Percentiles rank a stretch among this genome's conserved stretches.
Evolutionary conservation across 1,284 basidiomycete genomes (phyloP).

Genomic region (Afroboletus lepidellus): DNA sequence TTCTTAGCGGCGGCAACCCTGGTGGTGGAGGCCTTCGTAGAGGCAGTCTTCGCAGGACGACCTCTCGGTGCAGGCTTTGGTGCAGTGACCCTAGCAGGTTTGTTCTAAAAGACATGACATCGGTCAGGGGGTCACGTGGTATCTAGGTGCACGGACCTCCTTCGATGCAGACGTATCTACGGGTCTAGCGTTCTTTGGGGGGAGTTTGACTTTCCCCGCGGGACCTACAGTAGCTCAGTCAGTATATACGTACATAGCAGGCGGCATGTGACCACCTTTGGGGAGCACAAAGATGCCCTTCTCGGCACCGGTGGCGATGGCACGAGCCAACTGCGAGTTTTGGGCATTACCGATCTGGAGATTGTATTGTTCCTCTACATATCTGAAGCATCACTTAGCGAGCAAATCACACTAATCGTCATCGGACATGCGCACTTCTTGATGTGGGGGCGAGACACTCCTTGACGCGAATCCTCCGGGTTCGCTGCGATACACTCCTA

Average conservation of each 20-base stretch:
- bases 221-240: conserved; percentile 45
- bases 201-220: conserved; percentile 83
- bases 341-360: conserved; percentile 78
- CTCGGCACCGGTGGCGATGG: conserved; percentile 78
- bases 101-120: conserved; percentile 47
- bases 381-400: conserved; percentile 45
- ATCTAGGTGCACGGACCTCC: conserved; percentile 51
- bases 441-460: conserved; percentile 89
- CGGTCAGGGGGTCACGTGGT: conserved; percentile 26
- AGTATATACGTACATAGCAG: conserved; percentile 5
- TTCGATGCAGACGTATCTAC: conserved; percentile 56
- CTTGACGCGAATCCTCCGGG: conserved; percentile 76
- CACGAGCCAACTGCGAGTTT: conserved; percentile 77
- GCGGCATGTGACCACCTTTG: conserved; percentile 59
- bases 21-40: conserved; percentile 17
- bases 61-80: conserved; percentile 34
- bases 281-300: conserved; percentile 81
- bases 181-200: conserved; percentile 56
- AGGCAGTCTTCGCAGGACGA: conserved; percentile 32
- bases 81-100: conserved; percentile 45
- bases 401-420: conserved; percentile 9
- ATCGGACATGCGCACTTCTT: conserved; percentile 66
- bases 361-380: conserved; percentile 76
- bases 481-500: conserved; percentile 81
- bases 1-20: conserved; percentile 22